Conservation (phyloP, 176 grass and related monocot genomes). For the Tillandsia leiboldiana region DNA sequence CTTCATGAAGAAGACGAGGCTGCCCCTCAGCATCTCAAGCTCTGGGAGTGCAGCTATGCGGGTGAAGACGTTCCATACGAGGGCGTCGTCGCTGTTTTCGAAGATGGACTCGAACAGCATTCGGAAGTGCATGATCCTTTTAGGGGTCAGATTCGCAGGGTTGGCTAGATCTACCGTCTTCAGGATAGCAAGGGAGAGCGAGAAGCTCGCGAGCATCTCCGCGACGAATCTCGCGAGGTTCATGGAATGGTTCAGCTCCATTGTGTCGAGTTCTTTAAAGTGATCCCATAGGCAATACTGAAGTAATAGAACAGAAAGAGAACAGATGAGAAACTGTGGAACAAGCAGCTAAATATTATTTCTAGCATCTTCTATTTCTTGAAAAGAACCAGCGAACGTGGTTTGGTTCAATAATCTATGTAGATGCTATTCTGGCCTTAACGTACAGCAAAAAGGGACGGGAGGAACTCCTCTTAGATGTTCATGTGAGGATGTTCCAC, state of each 20-base stretch:
- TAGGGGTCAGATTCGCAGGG: constrained; percentile 39
- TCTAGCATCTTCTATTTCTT: not conserved
- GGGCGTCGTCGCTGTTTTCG: constrained; percentile 34
- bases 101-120: constrained; percentile 70
- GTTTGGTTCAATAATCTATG: not conserved
- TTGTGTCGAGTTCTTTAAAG: constrained; percentile 75
- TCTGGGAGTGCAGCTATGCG: constrained; percentile 53
- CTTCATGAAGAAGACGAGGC: constrained; percentile 58
- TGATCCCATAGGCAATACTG: constrained; percentile 92
- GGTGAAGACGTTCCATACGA: constrained; percentile 77
- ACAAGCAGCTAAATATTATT: not conserved
- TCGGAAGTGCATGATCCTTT: constrained; percentile 57
- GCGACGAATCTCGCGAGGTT: constrained; percentile 71
- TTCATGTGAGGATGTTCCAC: too few relatives aligned
- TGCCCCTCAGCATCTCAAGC: constrained; percentile 47
- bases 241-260: constrained; percentile 62
- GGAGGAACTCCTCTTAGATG: too few relatives aligned
- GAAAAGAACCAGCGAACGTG: not conserved
- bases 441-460: not conserved
- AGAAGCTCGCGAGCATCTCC: constrained; percentile 66
- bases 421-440: not conserved
- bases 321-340: constrained; percentile 10
- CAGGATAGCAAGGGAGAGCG: constrained; percentile 58
- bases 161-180: constrained; percentile 66
- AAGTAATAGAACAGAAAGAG: constrained; percentile 12